phyloP scores from a whole-genome alignment of 2,329 filamentous ascomycete species.

The Ceratocystis alfenasii region DNA sequence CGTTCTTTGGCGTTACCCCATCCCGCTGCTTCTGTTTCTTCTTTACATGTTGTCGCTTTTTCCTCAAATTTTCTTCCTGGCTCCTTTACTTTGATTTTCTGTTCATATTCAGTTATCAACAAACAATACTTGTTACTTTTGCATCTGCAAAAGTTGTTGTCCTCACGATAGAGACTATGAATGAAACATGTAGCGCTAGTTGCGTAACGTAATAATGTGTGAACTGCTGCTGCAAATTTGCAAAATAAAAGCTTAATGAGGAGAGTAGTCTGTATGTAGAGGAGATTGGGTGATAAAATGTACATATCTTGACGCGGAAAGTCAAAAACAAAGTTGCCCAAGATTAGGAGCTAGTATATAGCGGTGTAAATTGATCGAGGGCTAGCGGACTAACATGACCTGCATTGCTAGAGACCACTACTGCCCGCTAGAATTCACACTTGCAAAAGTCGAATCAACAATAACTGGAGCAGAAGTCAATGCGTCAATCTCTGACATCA shows the following conservation, averaged over 20 bases:
- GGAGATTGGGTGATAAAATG: no score
- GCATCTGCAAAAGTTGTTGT: background rate
- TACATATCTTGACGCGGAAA: no score
- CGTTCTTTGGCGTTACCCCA: slow-evolving; percentile 20
- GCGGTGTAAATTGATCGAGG: background rate
- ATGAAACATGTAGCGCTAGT: no score
- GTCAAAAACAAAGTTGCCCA: no score
- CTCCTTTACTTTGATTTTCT: background rate
- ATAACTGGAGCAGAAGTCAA: slow-evolving; percentile 19
- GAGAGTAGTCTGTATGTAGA: no score
- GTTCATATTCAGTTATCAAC: background rate
- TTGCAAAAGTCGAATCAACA: slow-evolving; percentile 5
- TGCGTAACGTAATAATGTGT: no score
- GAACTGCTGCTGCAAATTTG: no score
- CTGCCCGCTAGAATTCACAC: background rate
- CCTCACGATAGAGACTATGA: background rate
- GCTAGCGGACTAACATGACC: no score
- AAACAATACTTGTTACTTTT: background rate
- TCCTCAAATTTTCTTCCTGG: slow-evolving; percentile 26
- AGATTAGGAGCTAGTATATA: no score
- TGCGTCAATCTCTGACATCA: slow-evolving; percentile 46
- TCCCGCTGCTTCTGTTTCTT: slow-evolving; percentile 16
- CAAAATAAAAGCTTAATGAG: no score
- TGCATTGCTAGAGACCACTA: background rate
- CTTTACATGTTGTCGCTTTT: slow-evolving; percentile 12